Base-by-base conservation (phyloP, 306 rosid species). In the Pueraria montana region DNA sequence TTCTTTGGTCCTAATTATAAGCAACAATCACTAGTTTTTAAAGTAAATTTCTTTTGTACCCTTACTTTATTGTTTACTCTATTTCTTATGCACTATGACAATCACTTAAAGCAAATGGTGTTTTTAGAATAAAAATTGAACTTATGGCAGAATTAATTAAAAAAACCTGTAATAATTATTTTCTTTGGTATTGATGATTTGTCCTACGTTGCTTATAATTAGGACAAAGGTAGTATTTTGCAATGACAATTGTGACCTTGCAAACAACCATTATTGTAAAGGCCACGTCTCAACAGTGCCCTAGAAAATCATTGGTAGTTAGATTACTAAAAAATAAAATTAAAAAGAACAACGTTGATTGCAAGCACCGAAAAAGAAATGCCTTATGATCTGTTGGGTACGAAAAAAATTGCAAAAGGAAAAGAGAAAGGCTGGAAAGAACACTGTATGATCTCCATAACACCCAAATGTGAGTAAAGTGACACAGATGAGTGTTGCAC, bases 401-500 rank as follows among this genome's bases (percentile, higher is more conserved):
- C 48, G 21, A 48, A 56, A 23, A 48, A 48, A 56, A 65, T 9
- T 45, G 69, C 45, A 80, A 80, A 76, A 63, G 58, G 26, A 59
- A 64, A 66, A 83, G 23, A 62, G 72, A 79, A 53, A 68, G 65
- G 48, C 58, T 4, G 79, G 26, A 83, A 73, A 79, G 83, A 72
- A 75, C 69, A 66, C 58, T 59, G 77, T 50, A 62, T 50, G 85
- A 84, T 85, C 90, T 84, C 76, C 21, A 55, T 26, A 87, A 80
- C 59, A 12, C 83, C 89, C 84, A 74, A 59, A 89, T 69, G 68
- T 50, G 59, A 82, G 89, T 79, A 82, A 93, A 90, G 92, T 68
- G 63, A n/a, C 50, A 62, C 43, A 45, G 38, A 74, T 46, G 34
- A 90, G 76, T 79, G 70, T 72, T 46, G 62, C 64, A 87, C 46